Conservation (phyloP, 192 early-diverging fungal genomes). For the Podila clonocystis region DNA sequence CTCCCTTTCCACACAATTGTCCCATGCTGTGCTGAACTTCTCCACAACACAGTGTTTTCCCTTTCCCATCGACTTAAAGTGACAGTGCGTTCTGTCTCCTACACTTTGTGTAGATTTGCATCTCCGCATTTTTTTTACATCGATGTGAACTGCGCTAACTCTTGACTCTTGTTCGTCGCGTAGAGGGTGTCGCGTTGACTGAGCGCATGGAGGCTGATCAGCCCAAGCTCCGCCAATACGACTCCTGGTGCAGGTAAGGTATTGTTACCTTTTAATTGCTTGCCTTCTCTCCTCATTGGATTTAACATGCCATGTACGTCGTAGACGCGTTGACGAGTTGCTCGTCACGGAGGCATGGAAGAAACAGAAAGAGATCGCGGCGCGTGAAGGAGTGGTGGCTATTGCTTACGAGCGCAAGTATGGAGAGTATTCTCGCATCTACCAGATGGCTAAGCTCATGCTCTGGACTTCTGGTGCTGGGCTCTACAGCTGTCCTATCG, state of each 20-base stretch:
- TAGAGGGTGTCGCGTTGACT: conserved; percentile 60
- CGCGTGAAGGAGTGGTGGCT: conserved; percentile 73
- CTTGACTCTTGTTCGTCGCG: no score
- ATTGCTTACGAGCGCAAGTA: conserved; percentile 69
- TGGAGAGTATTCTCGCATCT: conserved; percentile 60
- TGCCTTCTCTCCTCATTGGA: no score
- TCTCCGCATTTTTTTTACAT: not conserved
- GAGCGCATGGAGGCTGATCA: conserved; percentile 67
- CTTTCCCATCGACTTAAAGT: conserved; percentile 2
- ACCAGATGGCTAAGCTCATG: conserved; percentile 76
- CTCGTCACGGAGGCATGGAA: conserved; percentile 70
- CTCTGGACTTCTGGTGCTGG: conserved; percentile 65
- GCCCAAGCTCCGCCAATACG: conserved; percentile 73
- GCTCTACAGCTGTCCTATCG: conserved; percentile 70
- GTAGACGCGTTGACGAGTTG: conserved; percentile 68
- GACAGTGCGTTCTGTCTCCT: not conserved
- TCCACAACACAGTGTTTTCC: not conserved
- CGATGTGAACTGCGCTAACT: no score
- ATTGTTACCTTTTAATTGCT: not conserved
- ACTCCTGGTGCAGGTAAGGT: conserved; percentile 67
- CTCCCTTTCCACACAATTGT: no score
- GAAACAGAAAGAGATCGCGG: conserved; percentile 64
- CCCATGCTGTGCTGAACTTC: not conserved
- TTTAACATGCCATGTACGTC: not conserved
- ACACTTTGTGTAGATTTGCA: not conserved